These are phyloP conservation scores for Penicillium verrucosum DNA, from an alignment of 2,329 filamentous ascomycete species.

Conservation along the genomic window DNA sequence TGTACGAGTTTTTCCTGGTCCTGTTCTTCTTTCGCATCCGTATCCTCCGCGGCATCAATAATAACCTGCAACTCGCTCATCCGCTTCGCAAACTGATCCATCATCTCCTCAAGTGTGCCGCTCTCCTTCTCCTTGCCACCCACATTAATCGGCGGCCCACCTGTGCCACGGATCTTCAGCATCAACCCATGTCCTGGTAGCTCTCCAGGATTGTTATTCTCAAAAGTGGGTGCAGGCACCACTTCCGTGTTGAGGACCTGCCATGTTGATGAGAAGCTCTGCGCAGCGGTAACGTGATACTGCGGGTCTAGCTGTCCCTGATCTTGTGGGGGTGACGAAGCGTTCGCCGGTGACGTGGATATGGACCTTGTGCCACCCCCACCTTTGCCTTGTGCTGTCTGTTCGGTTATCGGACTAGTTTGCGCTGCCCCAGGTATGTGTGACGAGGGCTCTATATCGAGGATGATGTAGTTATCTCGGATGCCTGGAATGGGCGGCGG, in stretches of 20 bases:
- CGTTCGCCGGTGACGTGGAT: conserved; percentile 24
- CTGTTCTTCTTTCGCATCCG: neutral
- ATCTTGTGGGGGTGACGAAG: conserved; percentile 3
- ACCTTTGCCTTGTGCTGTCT: neutral
- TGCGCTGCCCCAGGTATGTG: neutral
- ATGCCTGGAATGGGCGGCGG: conserved; percentile 48
- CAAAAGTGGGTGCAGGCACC: conserved; percentile 61
- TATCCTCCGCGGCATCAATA: conserved; percentile 35
- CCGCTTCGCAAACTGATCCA: conserved; percentile 46
- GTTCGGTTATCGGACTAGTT: neutral
- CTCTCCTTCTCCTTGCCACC: conserved; percentile 23
- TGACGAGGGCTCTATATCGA: conserved; percentile 49
- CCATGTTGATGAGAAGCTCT: conserved; percentile 73
- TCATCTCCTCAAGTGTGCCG: conserved; percentile 43
- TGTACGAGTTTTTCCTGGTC: neutral
- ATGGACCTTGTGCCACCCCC: conserved; percentile 17
- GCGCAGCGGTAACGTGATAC: conserved; percentile 61
- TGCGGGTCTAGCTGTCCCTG: conserved; percentile 19
- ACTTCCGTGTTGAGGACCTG: conserved; percentile 57
- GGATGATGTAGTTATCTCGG: conserved; percentile 55
- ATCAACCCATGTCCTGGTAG: conserved; percentile 48
- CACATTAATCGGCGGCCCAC: conserved; percentile 27
- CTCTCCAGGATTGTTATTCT: conserved; percentile 51
- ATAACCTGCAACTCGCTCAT: conserved; percentile 44
- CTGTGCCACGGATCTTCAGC: conserved; percentile 45